Conservation (phyloP, 2,329 filamentous ascomycete species). For the Sclerotinia nivalis region DNA sequence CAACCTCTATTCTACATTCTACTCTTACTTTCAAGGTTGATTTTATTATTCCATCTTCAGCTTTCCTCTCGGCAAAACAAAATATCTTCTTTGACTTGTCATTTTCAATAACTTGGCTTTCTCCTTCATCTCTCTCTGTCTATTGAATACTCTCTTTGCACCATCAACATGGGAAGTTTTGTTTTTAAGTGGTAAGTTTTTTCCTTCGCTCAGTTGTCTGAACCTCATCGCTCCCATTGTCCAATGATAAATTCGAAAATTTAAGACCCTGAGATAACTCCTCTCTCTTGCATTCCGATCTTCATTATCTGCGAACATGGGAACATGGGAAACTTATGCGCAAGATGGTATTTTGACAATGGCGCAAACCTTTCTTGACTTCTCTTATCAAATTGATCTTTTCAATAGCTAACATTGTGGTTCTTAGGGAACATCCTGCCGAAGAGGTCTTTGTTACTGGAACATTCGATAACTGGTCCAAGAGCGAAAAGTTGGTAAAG, state of each 20-base stretch:
- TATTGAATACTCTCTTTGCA: constrained; percentile 12
- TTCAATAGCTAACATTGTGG: neutral
- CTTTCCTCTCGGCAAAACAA: neutral
- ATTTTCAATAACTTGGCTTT: neutral
- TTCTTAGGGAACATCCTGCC: constrained; percentile 73
- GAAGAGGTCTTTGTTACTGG: constrained; percentile 91
- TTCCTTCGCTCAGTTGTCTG: neutral
- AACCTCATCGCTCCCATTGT: neutral
- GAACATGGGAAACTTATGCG: neutral
- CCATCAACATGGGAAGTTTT: constrained; percentile 42
- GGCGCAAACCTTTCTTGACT: neutral
- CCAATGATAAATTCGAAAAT: constrained; percentile 7
- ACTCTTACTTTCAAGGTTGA: neutral
- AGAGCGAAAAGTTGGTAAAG: constrained; percentile 81
- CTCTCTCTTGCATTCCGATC: neutral
- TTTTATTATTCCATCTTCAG: neutral
- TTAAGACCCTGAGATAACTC: neutral
- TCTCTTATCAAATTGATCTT: neutral
- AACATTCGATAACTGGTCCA: constrained; percentile 92
- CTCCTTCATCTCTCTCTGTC: neutral
- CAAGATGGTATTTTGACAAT: neutral
- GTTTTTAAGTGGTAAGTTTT: constrained; percentile 43
- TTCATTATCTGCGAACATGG: neutral
- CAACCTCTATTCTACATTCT: too few relatives aligned
- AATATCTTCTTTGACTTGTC: neutral